A percentile compares a stretch with the other conserved stretches of the same genome.
Evolutionary conservation across 805 yeast genomes (phyloP).

Genomic region (Saturnispora serradocipensis): DNA sequence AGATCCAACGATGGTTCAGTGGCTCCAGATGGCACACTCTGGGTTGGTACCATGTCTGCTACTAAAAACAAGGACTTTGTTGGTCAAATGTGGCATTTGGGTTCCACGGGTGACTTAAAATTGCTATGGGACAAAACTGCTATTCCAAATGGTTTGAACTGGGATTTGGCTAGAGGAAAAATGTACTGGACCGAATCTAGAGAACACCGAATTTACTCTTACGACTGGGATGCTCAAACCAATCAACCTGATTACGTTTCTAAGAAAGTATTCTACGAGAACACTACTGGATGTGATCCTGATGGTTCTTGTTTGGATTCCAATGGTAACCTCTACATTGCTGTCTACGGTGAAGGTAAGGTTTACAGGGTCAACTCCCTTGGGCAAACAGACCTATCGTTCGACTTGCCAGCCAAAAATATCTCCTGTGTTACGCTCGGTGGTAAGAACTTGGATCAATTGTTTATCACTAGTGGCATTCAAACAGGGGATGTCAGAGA

Average conservation of each 20-base stretch:
- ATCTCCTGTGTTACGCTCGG: conserved; percentile 62
- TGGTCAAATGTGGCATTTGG: conserved; percentile 46
- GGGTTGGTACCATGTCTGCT: conserved; percentile 70
- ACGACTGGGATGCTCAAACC: conserved; percentile 32
- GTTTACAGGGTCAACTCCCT: conserved; percentile 43
- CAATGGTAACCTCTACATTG: conserved; percentile 48
- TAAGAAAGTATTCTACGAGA: conserved; percentile 31
- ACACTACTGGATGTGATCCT: conserved; percentile 34
- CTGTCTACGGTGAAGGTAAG: conserved; percentile 53
- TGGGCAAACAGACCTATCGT: conserved; percentile 45
- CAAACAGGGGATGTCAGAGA: conserved; percentile 19
- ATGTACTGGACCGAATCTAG: conserved; percentile 49
- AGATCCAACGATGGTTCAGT: conserved; percentile 80
- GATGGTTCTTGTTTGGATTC: conserved; percentile 67
- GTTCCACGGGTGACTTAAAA: conserved; percentile 22
- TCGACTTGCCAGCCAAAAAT: conserved; percentile 48
- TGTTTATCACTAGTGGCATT: conserved; percentile 64
- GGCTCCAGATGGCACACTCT: conserved; percentile 66
- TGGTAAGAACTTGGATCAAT: conserved; percentile 46
- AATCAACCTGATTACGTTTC: conserved; percentile 29
- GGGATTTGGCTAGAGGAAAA: conserved; percentile 30
- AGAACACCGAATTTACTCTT: conserved; percentile 38
- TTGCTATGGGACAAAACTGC: conserved; percentile 29
- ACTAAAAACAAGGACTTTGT: conserved; percentile 20
- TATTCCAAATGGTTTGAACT: conserved; percentile 69